Base-by-base conservation (phyloP, 768 basidiomycete species). In the Pisolithus tinctorius region DNA sequence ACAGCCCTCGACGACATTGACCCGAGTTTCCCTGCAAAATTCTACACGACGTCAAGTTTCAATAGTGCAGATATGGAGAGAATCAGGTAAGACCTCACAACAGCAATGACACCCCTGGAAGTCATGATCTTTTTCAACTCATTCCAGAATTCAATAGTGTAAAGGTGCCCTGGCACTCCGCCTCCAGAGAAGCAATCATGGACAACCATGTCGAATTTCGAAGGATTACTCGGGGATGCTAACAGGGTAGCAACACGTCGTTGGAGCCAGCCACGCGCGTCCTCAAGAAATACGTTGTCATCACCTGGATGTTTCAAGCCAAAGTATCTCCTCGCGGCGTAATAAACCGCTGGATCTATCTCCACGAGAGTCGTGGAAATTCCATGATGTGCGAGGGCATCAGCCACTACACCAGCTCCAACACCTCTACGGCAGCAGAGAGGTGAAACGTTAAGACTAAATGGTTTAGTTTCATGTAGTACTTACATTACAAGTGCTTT, bases 101-200 rank as follows among this genome's bases (percentile, higher is more conserved):
- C 83, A 17, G 83, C 91, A 13, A 95, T 65, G 14, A 93, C 73
- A 3, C 87, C 94, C 44, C 88, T 81, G 3, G 79, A 72, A 11
- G 78, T 74, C 67, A 95, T 77, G 17, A 84, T 63, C 2, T 65
- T 60, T 58, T 80, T 84, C 47, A 95, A 62, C 48, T 83, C 82
- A 23, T 73, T 57, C 89, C 91, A 95, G 63, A 94, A 94, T 58
- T 93, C 84, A 29, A 78, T 38, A 0, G 93, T 89, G 68, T 87
- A 97, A 47, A 97, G 70, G 60, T 91, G 85, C 36, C 82, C 72
- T 0, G 95, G 93, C 2, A 97, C 83, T n/a, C 81, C 82, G 3
- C 95, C 95, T 8, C 94, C 95, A 8, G 93, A 92, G 65, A 96
- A 97, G 61, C 89, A 90, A 60, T 95, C 94, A 58, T 97, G 95